Evolutionary conservation across 192 early-diverging fungal species (phyloP).

Genomic region (Coemansia sp.): DNA sequence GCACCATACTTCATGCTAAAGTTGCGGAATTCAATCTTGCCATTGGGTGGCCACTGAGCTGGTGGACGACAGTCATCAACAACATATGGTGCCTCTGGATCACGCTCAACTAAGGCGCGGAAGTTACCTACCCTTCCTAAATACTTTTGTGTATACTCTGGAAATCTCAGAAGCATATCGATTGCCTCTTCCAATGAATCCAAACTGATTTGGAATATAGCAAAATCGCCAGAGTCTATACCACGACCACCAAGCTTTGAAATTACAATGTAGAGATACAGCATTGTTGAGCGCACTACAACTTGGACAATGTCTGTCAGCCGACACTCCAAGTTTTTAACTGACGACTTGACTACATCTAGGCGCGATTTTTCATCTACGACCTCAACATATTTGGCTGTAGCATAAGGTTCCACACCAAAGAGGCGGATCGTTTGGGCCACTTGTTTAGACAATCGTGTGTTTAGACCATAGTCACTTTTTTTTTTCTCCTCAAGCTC

Average conservation of each 20-base stretch:
- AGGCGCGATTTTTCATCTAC: slow-evolving; percentile 59
- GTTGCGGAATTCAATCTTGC: too few relatives aligned
- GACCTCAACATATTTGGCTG: slow-evolving; percentile 43
- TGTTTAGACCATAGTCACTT: neutral
- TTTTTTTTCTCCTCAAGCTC: too few relatives aligned
- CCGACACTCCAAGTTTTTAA: neutral
- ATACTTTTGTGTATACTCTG: neutral
- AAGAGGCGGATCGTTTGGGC: slow-evolving; percentile 63
- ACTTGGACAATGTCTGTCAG: neutral
- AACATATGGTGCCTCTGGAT: slow-evolving; percentile 13
- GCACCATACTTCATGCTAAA: too few relatives aligned
- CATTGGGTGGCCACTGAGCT: slow-evolving; percentile 18
- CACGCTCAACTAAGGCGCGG: neutral
- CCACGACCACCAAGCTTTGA: neutral
- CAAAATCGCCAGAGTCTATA: neutral
- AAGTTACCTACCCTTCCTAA: neutral
- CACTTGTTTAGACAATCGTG: neutral
- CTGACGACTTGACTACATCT: neutral
- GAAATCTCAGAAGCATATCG: neutral
- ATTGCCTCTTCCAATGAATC: neutral
- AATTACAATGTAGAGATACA: too few relatives aligned
- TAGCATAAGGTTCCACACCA: slow-evolving; percentile 55
- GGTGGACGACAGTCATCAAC: slow-evolving; percentile 9
- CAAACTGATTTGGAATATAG: too few relatives aligned
- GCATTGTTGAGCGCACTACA: neutral